phyloP scores from a whole-genome alignment of 352 stramenopile genomes.

The Phytophthora sp. region DNA sequence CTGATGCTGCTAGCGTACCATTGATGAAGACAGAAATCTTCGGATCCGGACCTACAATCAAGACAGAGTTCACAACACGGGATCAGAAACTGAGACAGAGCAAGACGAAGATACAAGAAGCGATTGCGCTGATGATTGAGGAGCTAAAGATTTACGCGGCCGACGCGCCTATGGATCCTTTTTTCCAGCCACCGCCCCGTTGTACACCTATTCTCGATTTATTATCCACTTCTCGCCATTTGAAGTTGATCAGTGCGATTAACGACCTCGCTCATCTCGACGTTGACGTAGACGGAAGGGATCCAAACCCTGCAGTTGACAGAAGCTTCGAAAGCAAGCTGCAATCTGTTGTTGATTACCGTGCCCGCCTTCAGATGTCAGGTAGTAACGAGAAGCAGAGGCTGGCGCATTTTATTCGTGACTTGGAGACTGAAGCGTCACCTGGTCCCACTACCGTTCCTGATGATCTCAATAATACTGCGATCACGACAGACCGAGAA shows the following conservation, averaged over 20 bases:
- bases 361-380: slow-evolving; percentile 75
- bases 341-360: slow-evolving; percentile 76
- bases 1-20: slow-evolving; percentile 12
- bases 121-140: slow-evolving; percentile 67
- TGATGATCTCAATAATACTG: not conserved
- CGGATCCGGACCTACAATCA: slow-evolving; percentile 66
- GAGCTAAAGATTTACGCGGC: slow-evolving; percentile 75
- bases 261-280: slow-evolving; percentile 76
- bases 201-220: slow-evolving; percentile 68
- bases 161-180: slow-evolving; percentile 48
- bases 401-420: slow-evolving; percentile 45
- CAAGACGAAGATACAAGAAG: slow-evolving; percentile 58
- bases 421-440: slow-evolving; percentile 35
- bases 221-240: slow-evolving; percentile 70
- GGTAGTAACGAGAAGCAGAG: slow-evolving; percentile 76
- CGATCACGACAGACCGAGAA: slow-evolving; percentile 4
- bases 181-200: slow-evolving; percentile 59
- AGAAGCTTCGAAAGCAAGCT: slow-evolving; percentile 63
- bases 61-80: slow-evolving; percentile 76
- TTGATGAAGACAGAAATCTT: slow-evolving; percentile 63
- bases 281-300: slow-evolving; percentile 38
- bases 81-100: slow-evolving; percentile 74
- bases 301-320: slow-evolving; percentile 27
- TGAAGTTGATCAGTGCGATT: slow-evolving; percentile 77
- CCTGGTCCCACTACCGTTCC: not conserved